Evolutionary conservation across 108 stramenopile genomes (phyloP).

Genomic region (Cyclostephanos tholiformis): DNA sequence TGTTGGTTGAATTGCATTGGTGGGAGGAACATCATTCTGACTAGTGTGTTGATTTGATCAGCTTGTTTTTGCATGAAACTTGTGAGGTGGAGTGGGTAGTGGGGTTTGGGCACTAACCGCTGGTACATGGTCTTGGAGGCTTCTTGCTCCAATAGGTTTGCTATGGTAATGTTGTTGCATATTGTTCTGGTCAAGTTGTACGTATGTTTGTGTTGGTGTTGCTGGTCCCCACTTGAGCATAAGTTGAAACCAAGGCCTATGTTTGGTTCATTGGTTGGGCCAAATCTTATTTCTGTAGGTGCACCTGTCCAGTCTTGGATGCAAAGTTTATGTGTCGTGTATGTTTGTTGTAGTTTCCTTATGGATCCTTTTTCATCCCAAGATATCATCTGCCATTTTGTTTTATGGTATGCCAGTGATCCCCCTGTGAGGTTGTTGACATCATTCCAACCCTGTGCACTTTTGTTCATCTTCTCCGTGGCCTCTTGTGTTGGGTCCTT

Average conservation of each 20-base stretch:
- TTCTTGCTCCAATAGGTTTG: not conserved
- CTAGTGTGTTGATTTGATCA: not conserved
- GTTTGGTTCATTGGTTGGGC: not conserved
- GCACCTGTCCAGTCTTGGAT: not conserved
- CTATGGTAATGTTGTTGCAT: not conserved
- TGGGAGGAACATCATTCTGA: not conserved
- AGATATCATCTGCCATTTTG: not conserved
- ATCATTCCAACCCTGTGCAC: not conserved
- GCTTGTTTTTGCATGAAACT: not conserved
- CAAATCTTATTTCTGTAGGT: not conserved
- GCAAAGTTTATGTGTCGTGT: not conserved
- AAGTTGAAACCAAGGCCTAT: not conserved
- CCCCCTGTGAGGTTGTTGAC: not conserved
- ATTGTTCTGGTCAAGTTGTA: not conserved
- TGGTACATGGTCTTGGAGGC: not conserved
- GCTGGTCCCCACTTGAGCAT: not conserved
- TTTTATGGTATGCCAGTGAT: not conserved
- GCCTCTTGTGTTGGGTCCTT: not conserved
- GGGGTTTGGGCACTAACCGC: not conserved
- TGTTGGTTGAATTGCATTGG: constrained; percentile 3
- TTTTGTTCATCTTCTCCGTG: not conserved
- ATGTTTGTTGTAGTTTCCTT: no score
- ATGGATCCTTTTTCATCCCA: not conserved
- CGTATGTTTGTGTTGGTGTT: not conserved
- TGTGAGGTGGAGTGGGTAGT: not conserved